Percentiles rank a stretch among this genome's conserved stretches.
These are phyloP conservation scores for Colletotrichum higginsianum DNA, from an alignment of 2,329 filamentous ascomycete genomes.

Conservation along the genomic window DNA sequence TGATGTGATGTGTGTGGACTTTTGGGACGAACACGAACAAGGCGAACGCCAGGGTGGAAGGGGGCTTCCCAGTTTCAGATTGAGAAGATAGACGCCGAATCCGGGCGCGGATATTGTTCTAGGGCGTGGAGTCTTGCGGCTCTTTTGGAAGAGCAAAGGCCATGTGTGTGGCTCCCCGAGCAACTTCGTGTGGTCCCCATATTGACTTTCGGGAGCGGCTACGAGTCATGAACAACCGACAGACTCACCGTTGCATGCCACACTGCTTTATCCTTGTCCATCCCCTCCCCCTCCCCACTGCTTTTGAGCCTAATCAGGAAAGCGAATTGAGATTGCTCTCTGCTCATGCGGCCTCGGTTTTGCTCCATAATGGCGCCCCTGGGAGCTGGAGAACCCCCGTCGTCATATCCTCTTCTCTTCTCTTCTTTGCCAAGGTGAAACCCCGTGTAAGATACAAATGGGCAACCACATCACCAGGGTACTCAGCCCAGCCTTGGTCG, in stretches of 20 bases:
- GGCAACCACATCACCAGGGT: not conserved
- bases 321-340: constrained; percentile 5
- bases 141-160: not conserved
- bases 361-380: not conserved
- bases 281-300: not conserved
- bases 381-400: not conserved
- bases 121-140: constrained; percentile 27
- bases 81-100: constrained; percentile 25
- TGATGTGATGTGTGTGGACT: not conserved
- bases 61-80: constrained; percentile 33
- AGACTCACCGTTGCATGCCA: constrained; percentile 37
- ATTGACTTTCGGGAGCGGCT: constrained; percentile 20
- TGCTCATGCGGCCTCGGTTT: constrained; percentile 13
- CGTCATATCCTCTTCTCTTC: not conserved
- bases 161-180: too few relatives aligned
- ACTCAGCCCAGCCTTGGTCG: constrained; percentile 21
- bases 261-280: constrained; percentile 4
- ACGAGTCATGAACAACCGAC: constrained; percentile 33
- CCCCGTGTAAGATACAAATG: constrained; percentile 23
- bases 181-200: constrained; percentile 16
- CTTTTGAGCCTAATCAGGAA: constrained; percentile 10
- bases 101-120: constrained; percentile 15
- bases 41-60: not conserved
- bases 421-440: constrained; percentile 10
- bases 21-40: constrained; percentile 26